A percentile compares a stretch with the other conserved stretches of the same genome.
Evolutionary conservation across 148 eudicot species (phyloP).

Genomic region (Chenopodium album): DNA sequence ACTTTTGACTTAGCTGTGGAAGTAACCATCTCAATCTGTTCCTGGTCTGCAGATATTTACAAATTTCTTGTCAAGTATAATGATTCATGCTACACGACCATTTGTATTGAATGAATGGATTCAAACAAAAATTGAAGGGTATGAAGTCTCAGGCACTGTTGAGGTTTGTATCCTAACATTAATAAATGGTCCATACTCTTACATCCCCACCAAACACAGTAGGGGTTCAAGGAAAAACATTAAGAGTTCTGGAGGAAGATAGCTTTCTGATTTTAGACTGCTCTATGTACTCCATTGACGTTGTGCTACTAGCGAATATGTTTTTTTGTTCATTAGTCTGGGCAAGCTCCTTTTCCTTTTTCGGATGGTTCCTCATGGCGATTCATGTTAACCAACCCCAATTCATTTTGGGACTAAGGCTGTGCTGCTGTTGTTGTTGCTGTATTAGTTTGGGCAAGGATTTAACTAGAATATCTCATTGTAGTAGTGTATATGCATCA

Average conservation of each 20-base stretch:
- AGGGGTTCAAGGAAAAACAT: background rate
- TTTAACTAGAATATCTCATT: too few species aligned
- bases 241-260: background rate
- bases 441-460: too few species aligned
- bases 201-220: background rate
- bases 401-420: too few species aligned
- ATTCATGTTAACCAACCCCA: too few species aligned
- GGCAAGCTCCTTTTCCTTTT: too few species aligned
- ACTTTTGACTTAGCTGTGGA: constrained; percentile 3
- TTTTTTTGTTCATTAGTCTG: too few species aligned
- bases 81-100: constrained; percentile 95
- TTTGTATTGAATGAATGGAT: constrained; percentile 87
- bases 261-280: background rate
- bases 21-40: constrained; percentile 4
- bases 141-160: constrained; percentile 93
- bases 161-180: constrained; percentile 61
- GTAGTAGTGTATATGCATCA: background rate
- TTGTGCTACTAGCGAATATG: background rate
- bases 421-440: too few species aligned
- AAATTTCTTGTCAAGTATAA: constrained; percentile 84
- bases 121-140: constrained; percentile 87
- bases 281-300: background rate
- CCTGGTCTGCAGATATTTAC: constrained; percentile 67
- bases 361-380: too few species aligned
- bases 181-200: background rate